Base-by-base conservation (phyloP, 495 filamentous ascomycete species). In the Penicillium macrosclerotiorum region DNA sequence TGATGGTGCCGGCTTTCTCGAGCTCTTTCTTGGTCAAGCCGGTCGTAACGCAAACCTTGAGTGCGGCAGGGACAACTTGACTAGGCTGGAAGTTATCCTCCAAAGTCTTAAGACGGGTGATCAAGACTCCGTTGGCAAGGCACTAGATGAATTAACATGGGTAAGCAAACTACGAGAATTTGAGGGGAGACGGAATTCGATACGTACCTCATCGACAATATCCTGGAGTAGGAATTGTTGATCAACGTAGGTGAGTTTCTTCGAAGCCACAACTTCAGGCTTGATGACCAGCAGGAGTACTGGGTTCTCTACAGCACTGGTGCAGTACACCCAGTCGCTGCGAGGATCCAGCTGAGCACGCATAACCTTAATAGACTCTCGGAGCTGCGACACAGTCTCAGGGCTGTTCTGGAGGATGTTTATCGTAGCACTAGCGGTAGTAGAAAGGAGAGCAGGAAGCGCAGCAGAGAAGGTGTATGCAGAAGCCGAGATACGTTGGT, bases 401-500 rank as follows among this genome's bases (percentile, higher is more conserved):
- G 90, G 88, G 58, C 82, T 87, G 32, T 80, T 85, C 63, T 96
- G 89, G 30, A 97, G 75, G 45, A 96, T 69, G 31, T 82, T 83
- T 35, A 97, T 73, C 8, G 88, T 88, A 63, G 94, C 93, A 63
- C 86, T 90, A 2, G 92, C 89, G n/a, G 91, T 95, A 19, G 91
- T 92, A 12, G 94, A 90, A 24, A 95, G 76, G 73, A 97, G 84
- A 20, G 93, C 93, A 11, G 93, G 94, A 33, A 97, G 72, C 16
- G 94, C 93, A 8, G 93, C 93, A 33, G 90, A 96, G 72, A 86
- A 98, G 8, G 92, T 96, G 63, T 96, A 97, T 3, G 91, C 83
- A 5, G 88, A 78, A 22, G 90, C 85, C 12, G 86, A 87, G 56
- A 98, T 88, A 46, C 93, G 89, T 65, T 97, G 93, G 59, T 98